A percentile compares a stretch with the other conserved stretches of the same genome.
phyloP scores from a whole-genome alignment of 2,329 filamentous ascomycete species.

The Lojkania enalia region DNA sequence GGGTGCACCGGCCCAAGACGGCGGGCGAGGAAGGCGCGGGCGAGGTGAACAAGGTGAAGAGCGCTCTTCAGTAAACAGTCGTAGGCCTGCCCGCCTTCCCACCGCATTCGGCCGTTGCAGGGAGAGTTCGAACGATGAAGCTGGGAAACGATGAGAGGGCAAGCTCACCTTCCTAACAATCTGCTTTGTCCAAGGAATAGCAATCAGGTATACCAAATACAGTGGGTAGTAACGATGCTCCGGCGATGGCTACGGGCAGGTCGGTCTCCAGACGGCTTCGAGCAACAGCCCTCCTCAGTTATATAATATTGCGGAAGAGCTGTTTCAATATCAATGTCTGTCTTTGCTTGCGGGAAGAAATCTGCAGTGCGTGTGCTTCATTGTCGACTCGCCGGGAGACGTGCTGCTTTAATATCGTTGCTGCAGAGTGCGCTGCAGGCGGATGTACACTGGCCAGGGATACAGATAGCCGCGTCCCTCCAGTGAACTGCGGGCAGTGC shows the following conservation, averaged over 20 bases:
- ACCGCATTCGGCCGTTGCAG: conserved; percentile 17
- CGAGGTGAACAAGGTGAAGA: conserved; percentile 20
- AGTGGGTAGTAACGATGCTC: conserved; percentile 5
- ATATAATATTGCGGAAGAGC: conserved; percentile 39
- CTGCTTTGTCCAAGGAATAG: conserved; percentile 12
- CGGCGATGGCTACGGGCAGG: too few species aligned
- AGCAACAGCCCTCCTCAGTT: conserved; percentile 7
- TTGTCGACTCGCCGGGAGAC: conserved; percentile 25
- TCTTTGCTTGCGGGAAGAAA: conserved; percentile 20
- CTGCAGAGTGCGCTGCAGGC: conserved; percentile 24
- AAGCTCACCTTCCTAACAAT: conserved; percentile 27
- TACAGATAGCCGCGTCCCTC: conserved; percentile 1
- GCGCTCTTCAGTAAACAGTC: conserved; percentile 15
- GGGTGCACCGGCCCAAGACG: background rate
- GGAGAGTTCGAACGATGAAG: too few species aligned
- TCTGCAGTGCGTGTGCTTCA: conserved; percentile 31
- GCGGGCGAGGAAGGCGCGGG: conserved; percentile 34
- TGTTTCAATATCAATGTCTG: conserved; percentile 42
- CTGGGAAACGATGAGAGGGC: conserved; percentile 10
- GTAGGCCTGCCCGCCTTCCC: conserved; percentile 16
- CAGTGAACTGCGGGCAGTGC: conserved; percentile 15
- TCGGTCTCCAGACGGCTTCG: background rate
- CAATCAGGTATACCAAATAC: conserved; percentile 18
- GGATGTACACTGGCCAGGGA: conserved; percentile 31
- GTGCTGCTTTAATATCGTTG: conserved; percentile 34